Percentiles rank a stretch among this genome's conserved stretches.
Evolutionary conservation across 225 moss, liverwort and hornwort genomes (phyloP).

Genomic region (Anthoceros angustus): DNA sequence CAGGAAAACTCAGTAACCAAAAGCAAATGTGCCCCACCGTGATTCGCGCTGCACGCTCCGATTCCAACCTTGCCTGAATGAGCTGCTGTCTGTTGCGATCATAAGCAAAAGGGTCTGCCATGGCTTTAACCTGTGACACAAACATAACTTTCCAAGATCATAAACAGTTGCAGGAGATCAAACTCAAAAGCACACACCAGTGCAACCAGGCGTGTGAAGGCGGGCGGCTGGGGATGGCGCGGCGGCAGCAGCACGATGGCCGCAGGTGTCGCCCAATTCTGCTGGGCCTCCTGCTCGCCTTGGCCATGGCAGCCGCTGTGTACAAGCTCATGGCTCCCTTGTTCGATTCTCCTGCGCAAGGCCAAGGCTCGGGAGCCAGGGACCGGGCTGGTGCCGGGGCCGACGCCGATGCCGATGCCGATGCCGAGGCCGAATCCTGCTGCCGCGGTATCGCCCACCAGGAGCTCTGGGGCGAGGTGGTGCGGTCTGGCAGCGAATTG

Average conservation of each 20-base stretch:
- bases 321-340: background rate
- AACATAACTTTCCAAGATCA: background rate
- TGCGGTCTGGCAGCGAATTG: slow-evolving; percentile 48
- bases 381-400: no score
- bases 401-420: no score
- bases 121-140: slow-evolving; percentile 44
- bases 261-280: background rate
- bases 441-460: slow-evolving; percentile 56
- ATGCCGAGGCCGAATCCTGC: slow-evolving; percentile 14
- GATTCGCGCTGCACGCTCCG: slow-evolving; percentile 74
- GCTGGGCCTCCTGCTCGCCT: background rate
- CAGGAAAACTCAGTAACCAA: background rate
- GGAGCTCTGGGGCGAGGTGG: slow-evolving; percentile 67
- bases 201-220: no score
- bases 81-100: slow-evolving; percentile 68
- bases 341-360: background rate
- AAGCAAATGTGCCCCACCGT: slow-evolving; percentile 25
- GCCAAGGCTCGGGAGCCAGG: background rate
- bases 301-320: background rate
- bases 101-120: slow-evolving; percentile 83
- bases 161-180: background rate
- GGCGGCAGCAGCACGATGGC: background rate
- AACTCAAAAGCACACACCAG: background rate
- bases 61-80: slow-evolving; percentile 72
- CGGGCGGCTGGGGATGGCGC: no score